Base-by-base conservation (phyloP, 1,139 yeast genomes). In the Geotrichum aggregatum region DNA sequence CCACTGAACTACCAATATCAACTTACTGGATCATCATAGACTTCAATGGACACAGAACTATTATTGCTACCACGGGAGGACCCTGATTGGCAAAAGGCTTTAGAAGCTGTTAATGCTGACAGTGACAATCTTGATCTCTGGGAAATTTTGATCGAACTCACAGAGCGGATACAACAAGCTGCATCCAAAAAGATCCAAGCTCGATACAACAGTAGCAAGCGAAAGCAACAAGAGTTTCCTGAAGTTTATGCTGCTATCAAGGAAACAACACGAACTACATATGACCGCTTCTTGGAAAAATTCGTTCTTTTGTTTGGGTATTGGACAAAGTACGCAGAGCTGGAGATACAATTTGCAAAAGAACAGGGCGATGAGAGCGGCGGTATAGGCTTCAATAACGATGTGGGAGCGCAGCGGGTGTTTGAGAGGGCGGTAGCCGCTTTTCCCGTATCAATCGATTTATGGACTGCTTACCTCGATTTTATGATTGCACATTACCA, bases 261-360 rank as follows among this genome's bases (percentile, higher is more conserved):
- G 1, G 63, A 66, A 8, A 74, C 76, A 33, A 49, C 59, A 77
- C 11, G 68, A 71, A 18, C 61, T 76, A n/a, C 68, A 82, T 87
- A 81, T 62, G 76, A 76, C 48, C 74, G 78, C 22, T 70, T 91
- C 50, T 71, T 92, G 13, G 70, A 68, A 1, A 75, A 77, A 52
- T 89, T 76, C 66, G 98, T 98, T 0, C 71, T 76, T 35, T 68
- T 84, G 36, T 87, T 83, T 61, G 87, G 86, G 46, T 87, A 86
- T 66, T 87, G 97, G 92, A 75, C 84, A 44, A 78, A 81, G 57
- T 87, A 77, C 65, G 95, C 96, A 0, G 71, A 76, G 22, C 72
- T 80, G 69, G 87, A 83, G 65, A 84, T 79, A 63, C 73, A 75
- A 47, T 65, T 86, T 43, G 46, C 52, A 11, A 21, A 31, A 87